A percentile compares a stretch with the other conserved stretches of the same genome.
Evolutionary conservation across 768 basidiomycete species (phyloP).

Genomic region (Lactarius sanguifluus): DNA sequence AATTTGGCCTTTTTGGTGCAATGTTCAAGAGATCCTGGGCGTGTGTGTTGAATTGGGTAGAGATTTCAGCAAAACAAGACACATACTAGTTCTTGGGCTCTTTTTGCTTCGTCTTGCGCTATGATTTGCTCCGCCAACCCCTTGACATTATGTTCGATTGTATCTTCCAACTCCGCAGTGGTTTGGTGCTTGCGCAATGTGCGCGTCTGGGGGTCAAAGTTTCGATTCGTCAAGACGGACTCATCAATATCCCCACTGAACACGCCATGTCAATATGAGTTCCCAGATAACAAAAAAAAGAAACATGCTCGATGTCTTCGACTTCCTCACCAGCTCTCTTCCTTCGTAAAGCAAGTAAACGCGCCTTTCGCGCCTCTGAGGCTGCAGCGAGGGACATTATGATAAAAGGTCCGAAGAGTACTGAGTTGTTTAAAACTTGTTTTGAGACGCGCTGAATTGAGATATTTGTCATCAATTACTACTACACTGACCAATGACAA

Average conservation of each 20-base stretch:
- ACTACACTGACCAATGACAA: background rate
- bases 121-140: conserved; percentile 86
- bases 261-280: conserved; percentile 2
- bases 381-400: conserved; percentile 70
- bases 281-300: background rate
- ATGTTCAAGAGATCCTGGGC: conserved; percentile 92
- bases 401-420: background rate
- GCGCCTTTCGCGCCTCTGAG: conserved; percentile 78
- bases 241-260: conserved; percentile 34
- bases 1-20: conserved; percentile 94
- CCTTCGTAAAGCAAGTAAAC: conserved; percentile 73
- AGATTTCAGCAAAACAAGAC: conserved; percentile 7
- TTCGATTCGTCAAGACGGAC: conserved; percentile 65
- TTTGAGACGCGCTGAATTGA: background rate
- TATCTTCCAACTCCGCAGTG: conserved; percentile 66
- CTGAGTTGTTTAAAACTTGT: too few relatives aligned
- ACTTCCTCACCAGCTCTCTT: conserved; percentile 60
- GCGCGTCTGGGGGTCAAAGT: conserved; percentile 88
- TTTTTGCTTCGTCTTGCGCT: conserved; percentile 78
- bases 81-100: conserved; percentile 85
- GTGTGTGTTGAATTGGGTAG: conserved; percentile 14
- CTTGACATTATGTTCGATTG: conserved; percentile 82
- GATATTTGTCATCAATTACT: conserved; percentile 26
- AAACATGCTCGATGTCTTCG: conserved; percentile 46
- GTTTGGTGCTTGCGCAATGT: conserved; percentile 68